Evolutionary conservation across 2,329 filamentous ascomycete genomes (phyloP).

Genomic region (Grosmannia huntii): DNA sequence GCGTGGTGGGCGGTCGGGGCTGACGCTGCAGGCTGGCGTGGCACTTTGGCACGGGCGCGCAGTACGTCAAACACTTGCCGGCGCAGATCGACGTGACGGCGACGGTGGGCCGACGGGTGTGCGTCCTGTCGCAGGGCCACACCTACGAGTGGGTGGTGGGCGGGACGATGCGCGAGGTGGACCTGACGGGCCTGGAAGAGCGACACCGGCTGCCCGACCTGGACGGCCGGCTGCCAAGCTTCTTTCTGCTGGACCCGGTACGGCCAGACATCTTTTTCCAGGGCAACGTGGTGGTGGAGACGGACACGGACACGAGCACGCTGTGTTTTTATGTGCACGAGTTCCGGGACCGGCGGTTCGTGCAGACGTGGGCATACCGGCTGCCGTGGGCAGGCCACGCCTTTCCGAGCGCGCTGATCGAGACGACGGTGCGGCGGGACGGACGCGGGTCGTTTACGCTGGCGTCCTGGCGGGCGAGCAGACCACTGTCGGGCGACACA

Average conservation of each 20-base stretch:
- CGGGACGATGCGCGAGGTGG: conserved; percentile 4
- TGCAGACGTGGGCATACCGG: conserved; percentile 5
- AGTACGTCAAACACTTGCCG: conserved; percentile 4
- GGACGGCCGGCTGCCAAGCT: conserved; percentile 10
- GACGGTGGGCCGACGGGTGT: conserved; percentile 9
- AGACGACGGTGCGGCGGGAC: conserved; percentile 6
- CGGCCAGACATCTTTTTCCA: conserved; percentile 8
- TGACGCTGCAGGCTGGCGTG: conserved; percentile 6
- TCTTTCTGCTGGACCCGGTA: conserved; percentile 7
- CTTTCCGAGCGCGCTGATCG: conserved; percentile 4
- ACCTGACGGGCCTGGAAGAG: conserved; percentile 4
- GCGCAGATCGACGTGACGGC: conserved; percentile 6
- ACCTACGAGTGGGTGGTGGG: conserved; percentile 8
- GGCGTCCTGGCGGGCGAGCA: conserved; percentile 6
- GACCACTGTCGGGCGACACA: not conserved
- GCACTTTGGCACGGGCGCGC: conserved; percentile 8
- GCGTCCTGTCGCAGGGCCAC: conserved; percentile 3
- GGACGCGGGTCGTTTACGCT: conserved; percentile 4
- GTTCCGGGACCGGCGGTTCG: conserved; percentile 4
- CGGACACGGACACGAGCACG: not conserved
- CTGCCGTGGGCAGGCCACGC: conserved; percentile 2
- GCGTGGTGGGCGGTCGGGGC: not conserved
- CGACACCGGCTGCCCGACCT: conserved; percentile 7
- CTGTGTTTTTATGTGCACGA: conserved; percentile 9
- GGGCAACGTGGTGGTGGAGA: conserved; percentile 5